These are phyloP conservation scores for Fennellomyces sp. DNA, from an alignment of 371 early-diverging fungal genomes.

Conservation along the genomic window DNA sequence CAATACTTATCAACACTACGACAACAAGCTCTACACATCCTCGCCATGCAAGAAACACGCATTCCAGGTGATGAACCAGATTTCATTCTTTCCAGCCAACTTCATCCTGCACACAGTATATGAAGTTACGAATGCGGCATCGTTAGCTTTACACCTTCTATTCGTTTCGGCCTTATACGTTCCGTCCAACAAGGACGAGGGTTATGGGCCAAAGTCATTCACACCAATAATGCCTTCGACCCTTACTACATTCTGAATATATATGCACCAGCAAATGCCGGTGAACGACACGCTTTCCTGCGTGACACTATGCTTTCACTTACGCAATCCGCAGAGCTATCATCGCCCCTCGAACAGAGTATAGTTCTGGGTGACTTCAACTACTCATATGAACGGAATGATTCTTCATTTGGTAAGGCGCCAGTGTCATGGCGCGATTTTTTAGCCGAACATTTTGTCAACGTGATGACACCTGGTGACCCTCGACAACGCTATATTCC, in stretches of 20 bases:
- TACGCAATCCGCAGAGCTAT: neutral
- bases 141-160: neutral
- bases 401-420: neutral
- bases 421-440: neutral
- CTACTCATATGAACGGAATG: neutral
- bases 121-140: slow-evolving; percentile 1
- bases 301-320: neutral
- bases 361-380: neutral
- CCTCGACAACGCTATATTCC: no score
- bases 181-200: neutral
- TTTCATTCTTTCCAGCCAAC: neutral
- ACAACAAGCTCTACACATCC: neutral
- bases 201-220: slow-evolving; percentile 1
- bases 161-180: neutral
- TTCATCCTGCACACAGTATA: neutral
- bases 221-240: neutral
- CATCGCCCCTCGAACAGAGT: neutral
- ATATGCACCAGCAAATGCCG: neutral
- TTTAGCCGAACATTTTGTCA: neutral
- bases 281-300: neutral
- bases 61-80: neutral
- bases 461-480: neutral
- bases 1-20: neutral
- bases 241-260: neutral
- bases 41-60: neutral